Evolutionary conservation across 108 stramenopile genomes (phyloP), one percentile per base, ranked within the genome.

Genomic region (Aurantiochytrium sp.): DNA sequence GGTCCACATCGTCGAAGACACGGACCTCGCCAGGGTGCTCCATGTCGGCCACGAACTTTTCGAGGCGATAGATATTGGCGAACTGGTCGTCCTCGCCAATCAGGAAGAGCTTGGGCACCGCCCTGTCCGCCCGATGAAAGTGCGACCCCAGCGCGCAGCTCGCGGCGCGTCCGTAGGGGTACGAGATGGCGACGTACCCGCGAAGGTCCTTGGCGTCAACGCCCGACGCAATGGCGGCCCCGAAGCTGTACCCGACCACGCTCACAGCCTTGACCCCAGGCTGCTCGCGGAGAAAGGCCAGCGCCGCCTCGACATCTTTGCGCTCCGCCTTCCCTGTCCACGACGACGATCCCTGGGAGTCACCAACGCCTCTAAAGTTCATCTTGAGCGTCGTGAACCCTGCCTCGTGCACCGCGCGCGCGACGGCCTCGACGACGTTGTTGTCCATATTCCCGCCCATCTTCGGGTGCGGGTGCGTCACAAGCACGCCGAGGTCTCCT

Each of bases 391-490:
- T 48, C 24, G 42, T 81, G 45, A 48, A 81, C 24, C 73, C 73
- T 12, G n/a, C 27, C 73, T 41, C 45, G 10, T 0, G 6, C 45
- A 81, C 6, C 36, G 27, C 45, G 39, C 42, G 42, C 45, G 42
- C 73, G 12, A 81, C 42, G 12, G 73, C 39, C 12, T 6, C 12
- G 19, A 81, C 73, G 19, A 81, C 73, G 45, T 81, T 81, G 73
- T 81, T 81, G 42, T 48, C 6, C 73, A 48, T 48, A 24, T 81
- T 24, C 2, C 73, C 73, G 45, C 73, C 73, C n/a, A 81, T 6
- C 45, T 81, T 81, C 24, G 73, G 73, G 73, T 81, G 73, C 45
- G 73, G 73, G 73, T 81, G 73, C 27, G 73, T 81, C 15, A 81
- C 17, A 5, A 81, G 34, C 59, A 65, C 59, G 59, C 59, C 59